Base-by-base conservation (phyloP, 805 yeast genomes). In the Diddensiella santjacobensis region DNA sequence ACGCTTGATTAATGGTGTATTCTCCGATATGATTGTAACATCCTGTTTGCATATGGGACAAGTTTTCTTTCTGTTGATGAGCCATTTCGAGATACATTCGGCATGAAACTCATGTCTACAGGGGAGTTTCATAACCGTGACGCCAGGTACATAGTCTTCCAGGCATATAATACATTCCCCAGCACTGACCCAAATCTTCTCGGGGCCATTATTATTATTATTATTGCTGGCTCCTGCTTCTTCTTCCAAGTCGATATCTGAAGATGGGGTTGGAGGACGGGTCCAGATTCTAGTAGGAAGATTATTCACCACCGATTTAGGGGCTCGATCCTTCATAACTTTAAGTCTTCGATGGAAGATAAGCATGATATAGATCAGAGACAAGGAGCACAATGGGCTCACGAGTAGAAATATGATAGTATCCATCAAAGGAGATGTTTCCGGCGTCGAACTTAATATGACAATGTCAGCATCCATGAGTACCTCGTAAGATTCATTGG, bases 51-150 rank as follows among this genome's bases (percentile, higher is more conserved):
- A 81, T 48, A 81, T 71, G 2, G 86, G 86, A 56, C 86, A 81
- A 30, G 71, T 63, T 49, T 78, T 69, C 45, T 74, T 70, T 56
- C 79, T 77, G 51, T 71, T 69, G 13, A 80, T 70, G 38, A 80
- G 70, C 86, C 86, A 81, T 50, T 77, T 78, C 20, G 80, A 68
- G 43, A 81, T 72, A 59, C 86, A 81, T 22, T 66, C 67, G 39
- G 73, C 74, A 58, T 81, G 86, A 64, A 73, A 81, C 52, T 79
- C 77, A 60, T 81, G 86, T 44, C 75, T 74, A 59, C 86, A 81
- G 4, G 79, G 80, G 42, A 81, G 67, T 19, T 73, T 67, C 65
- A 80, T 68, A 17, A 81, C 78, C 19, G 77, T 69, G 47, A 65
- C 67, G 26, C 78, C 71, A 13, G 74, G 73, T 8, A 66, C 63